These are phyloP conservation scores for Begonia masoniana DNA, from an alignment of 306 rosid genomes.

Conservation along the genomic window DNA sequence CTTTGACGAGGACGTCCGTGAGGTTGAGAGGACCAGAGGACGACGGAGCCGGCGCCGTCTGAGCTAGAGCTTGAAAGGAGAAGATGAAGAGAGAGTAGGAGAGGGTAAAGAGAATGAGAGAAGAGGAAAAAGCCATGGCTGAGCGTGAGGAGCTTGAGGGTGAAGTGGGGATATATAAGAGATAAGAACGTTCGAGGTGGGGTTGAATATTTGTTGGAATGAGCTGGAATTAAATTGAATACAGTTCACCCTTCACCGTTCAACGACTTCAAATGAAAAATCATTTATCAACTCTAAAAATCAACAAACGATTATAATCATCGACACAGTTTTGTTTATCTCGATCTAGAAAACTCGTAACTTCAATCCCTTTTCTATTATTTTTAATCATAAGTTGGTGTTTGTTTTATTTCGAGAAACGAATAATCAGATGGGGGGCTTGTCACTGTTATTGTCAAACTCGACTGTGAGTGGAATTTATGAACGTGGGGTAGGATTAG, in stretches of 20 bases:
- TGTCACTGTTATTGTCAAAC: too few species aligned
- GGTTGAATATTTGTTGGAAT: neutral
- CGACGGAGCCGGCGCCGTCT: conserved; percentile 36
- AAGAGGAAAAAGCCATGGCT: conserved; percentile 35
- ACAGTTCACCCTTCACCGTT: neutral
- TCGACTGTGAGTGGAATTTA: too few species aligned
- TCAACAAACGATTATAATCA: too few species aligned
- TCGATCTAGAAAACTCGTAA: too few species aligned
- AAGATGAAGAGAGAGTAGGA: conserved; percentile 11
- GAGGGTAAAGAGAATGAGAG: conserved; percentile 23
- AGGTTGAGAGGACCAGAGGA: conserved; percentile 42
- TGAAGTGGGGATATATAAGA: conserved; percentile 21
- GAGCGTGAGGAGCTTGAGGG: conserved; percentile 7
- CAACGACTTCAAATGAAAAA: too few species aligned
- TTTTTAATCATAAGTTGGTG: too few species aligned
- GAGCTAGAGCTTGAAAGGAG: conserved; percentile 26
- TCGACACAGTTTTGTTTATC: too few species aligned
- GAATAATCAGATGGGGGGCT: too few species aligned
- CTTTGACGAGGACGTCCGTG: conserved; percentile 40
- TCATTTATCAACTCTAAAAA: too few species aligned
- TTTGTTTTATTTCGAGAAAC: too few species aligned
- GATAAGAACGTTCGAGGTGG: conserved; percentile 3
- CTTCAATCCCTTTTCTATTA: too few species aligned
- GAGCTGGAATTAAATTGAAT: conserved; percentile 8
- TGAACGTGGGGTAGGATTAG: too few species aligned